Percentiles rank a stretch among this genome's conserved stretches.
Conservation (phyloP, 2,329 filamentous ascomycete genomes). For the Hypoxylon sp. region DNA sequence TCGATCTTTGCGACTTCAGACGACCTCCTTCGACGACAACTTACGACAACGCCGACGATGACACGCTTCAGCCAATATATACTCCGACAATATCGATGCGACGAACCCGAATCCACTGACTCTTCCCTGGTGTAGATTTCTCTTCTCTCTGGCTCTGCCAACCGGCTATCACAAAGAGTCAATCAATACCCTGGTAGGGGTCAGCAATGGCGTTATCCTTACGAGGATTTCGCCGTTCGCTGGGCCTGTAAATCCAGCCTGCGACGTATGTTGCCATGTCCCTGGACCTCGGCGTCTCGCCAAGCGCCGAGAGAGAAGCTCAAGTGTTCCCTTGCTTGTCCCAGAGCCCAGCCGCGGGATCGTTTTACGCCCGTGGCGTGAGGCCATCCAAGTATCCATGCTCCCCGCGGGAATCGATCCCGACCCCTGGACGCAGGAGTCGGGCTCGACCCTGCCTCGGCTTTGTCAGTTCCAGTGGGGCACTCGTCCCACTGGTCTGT, state of each 20-base stretch:
- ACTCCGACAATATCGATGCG: not conserved
- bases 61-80: not conserved
- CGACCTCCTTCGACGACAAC: not conserved
- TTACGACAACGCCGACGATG: not conserved
- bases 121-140: no score
- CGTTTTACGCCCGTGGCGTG: slow-evolving; percentile 6
- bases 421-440: no score
- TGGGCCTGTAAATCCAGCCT: no score
- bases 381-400: slow-evolving; percentile 13
- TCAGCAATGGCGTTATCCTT: no score
- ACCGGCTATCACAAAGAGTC: slow-evolving; percentile 10
- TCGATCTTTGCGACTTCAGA: not conserved
- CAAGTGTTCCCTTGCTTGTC: slow-evolving; percentile 31
- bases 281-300: not conserved
- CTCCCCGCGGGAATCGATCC: not conserved
- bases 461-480: not conserved
- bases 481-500: not conserved
- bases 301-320: slow-evolving; percentile 17
- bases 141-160: not conserved
- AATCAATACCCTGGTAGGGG: not conserved
- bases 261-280: not conserved
- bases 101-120: no score
- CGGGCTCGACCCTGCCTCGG: not conserved
- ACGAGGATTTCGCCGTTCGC: no score
- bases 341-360: slow-evolving; percentile 9